Base-by-base conservation (phyloP, 768 basidiomycete species). In the Cubamyces sp. region DNA sequence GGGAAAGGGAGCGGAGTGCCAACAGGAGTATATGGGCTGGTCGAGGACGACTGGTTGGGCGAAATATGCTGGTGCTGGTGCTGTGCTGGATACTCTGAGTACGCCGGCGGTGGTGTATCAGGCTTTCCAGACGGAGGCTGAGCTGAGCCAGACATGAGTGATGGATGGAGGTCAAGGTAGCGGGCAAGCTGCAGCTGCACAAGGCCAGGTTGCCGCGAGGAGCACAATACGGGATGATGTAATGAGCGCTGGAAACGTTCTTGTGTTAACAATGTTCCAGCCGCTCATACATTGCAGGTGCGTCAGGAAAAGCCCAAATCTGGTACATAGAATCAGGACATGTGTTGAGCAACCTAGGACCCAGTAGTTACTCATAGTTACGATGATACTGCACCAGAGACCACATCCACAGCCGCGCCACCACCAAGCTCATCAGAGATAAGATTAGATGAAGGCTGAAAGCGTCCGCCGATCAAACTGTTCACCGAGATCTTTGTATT, bases 101-200 rank as follows among this genome's bases (percentile, higher is more conserved):
- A 72, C 45, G 69, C 68, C 5, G 69, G 71, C 0, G 71, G 69
- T 2, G 71, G 71, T 1, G 69, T 69, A 15, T 65, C 45, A 11
- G 68, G 67, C 56, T 72, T 72, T 39, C 54, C 58, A 21, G 64
- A 51, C n/a, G 34, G 34, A 34, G 25, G 61, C 18, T 61, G 57
- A 46, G 60, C 28, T n/a, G 64, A 49, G 19, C 21, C 18, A 56
- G 63, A 21, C 57, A 59, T 47, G 50, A 39, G 41, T n/a, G 47
- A 19, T 14, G 50, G 25, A 26, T 19, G n/a, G 52, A 37, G 40
- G 51, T 52, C n/a, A 37, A 52, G 23, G 50, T 50, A 9, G 0
- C 16, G 14, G 26, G 6, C 5, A 25, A 25, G 19, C 45, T 46
- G 51, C 42, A 25, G 19, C 45, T 46, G 51, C 42, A 40, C 16